Percentiles rank a stretch among this genome's conserved stretches.
Evolutionary conservation across 805 yeast genomes (phyloP).

Genomic region (Candida anglica): DNA sequence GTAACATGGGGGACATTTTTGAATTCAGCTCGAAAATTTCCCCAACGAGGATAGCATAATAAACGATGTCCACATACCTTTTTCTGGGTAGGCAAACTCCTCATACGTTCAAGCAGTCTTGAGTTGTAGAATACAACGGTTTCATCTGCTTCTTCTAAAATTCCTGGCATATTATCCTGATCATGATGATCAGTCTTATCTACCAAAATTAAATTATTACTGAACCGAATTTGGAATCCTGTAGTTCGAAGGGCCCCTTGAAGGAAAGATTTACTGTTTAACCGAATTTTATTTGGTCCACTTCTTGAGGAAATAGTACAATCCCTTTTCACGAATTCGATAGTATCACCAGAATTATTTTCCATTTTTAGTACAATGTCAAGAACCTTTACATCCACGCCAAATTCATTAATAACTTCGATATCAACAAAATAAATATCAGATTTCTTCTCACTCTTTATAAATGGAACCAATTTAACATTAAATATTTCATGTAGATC

Average conservation of each 20-base stretch:
- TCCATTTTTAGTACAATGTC: conserved; percentile 16
- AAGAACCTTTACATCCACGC: conserved; percentile 16
- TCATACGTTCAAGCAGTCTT: too few relatives aligned
- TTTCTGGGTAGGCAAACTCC: too few relatives aligned
- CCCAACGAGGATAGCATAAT: conserved; percentile 13
- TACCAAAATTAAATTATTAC: conserved; percentile 14
- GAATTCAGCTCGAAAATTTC: conserved; percentile 25
- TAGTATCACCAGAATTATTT: conserved; percentile 7
- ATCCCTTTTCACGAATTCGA: conserved; percentile 1
- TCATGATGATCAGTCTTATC: conserved; percentile 5
- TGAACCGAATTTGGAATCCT: conserved; percentile 12
- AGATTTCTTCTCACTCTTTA: conserved; percentile 23
- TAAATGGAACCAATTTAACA: conserved; percentile 29
- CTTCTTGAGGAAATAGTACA: neutral
- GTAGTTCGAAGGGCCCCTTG: conserved; percentile 30
- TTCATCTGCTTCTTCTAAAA: conserved; percentile 2
- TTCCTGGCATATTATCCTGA: too few relatives aligned
- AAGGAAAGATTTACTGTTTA: conserved; percentile 22
- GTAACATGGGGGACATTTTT: conserved; percentile 18
- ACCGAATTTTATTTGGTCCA: conserved; percentile 7
- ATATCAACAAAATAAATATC: conserved; percentile 38
- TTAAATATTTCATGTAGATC: conserved; percentile 23
- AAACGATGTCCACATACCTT: too few relatives aligned
- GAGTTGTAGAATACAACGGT: too few relatives aligned
- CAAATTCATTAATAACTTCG: conserved; percentile 25